A percentile compares a stretch with the other conserved stretches of the same genome.
These are phyloP conservation scores for Boletellus dicymbophilus DNA, from an alignment of 1,284 basidiomycete genomes.

Conservation along the genomic window DNA sequence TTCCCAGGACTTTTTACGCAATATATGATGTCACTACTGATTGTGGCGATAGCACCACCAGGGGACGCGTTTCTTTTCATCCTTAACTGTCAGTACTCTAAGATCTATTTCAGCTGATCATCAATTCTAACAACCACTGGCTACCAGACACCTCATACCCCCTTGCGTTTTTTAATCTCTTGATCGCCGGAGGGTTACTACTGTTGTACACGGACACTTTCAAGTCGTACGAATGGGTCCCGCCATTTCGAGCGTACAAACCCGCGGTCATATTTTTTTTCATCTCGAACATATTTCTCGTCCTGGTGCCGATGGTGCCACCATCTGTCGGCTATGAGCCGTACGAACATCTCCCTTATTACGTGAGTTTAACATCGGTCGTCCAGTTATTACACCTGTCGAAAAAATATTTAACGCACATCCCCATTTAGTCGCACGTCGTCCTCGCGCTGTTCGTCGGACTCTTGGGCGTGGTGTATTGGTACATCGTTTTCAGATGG, in stretches of 20 bases:
- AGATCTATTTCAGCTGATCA: no score
- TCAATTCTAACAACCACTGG: conserved; percentile 3
- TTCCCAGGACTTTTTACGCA: conserved; percentile 58
- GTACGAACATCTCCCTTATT: conserved; percentile 64
- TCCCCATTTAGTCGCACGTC: conserved; percentile 56
- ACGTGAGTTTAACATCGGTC: conserved; percentile 42
- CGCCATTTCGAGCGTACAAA: conserved; percentile 60
- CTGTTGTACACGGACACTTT: conserved; percentile 52
- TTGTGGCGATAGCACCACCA: conserved; percentile 53
- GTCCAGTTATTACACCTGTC: no score
- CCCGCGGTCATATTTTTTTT: conserved; percentile 53
- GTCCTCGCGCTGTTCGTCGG: conserved; percentile 52
- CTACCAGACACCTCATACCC: conserved; percentile 55
- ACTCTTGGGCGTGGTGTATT: conserved; percentile 55
- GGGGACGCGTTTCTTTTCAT: conserved; percentile 72
- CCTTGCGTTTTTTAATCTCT: conserved; percentile 52
- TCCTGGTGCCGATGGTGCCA: conserved; percentile 59
- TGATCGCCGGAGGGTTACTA: conserved; percentile 62
- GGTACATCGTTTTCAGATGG: conserved; percentile 58
- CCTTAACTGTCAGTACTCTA: conserved; percentile 55
- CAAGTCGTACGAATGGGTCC: conserved; percentile 53
- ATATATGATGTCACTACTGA: conserved; percentile 51
- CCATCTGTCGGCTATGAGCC: conserved; percentile 49
- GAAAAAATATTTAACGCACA: neutral
- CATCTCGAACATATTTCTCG: conserved; percentile 62